These are phyloP conservation scores for Scedosporium minutisporum DNA, from an alignment of 2,329 filamentous ascomycete species.

Conservation along the genomic window DNA sequence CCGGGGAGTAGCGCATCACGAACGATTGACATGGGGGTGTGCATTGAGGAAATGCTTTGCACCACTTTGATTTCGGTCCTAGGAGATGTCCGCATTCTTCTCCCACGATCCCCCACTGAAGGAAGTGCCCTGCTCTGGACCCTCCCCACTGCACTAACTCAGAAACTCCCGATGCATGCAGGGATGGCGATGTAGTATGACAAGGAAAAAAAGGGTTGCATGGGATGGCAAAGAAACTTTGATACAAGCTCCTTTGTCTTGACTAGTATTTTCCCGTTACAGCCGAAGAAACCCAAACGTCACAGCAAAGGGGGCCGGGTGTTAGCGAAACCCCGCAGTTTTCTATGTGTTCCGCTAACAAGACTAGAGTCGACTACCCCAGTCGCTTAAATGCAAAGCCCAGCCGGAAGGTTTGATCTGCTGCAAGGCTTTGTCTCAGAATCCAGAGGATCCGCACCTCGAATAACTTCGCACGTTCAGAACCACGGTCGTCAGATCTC, in stretches of 20 bases:
- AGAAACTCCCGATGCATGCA: constrained; percentile 4
- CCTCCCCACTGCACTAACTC: neutral
- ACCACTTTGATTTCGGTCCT: too few relatives aligned
- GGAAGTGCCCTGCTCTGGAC: too few relatives aligned
- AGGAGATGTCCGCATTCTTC: too few relatives aligned
- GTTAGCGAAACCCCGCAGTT: neutral
- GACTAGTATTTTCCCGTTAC: constrained; percentile 2
- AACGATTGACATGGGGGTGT: neutral
- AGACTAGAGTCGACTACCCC: neutral
- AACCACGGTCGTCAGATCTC: neutral
- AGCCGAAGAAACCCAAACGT: neutral
- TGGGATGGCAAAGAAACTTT: neutral
- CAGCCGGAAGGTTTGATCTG: constrained; percentile 5
- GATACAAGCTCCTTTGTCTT: constrained; percentile 7
- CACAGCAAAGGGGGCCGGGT: neutral
- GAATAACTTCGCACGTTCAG: neutral
- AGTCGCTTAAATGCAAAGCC: constrained; percentile 1
- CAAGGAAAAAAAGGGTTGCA: neutral
- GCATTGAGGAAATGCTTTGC: neutral
- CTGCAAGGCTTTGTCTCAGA: constrained; percentile 4
- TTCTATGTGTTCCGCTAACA: neutral
- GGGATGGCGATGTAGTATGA: neutral
- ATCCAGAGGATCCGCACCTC: neutral
- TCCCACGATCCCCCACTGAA: too few relatives aligned
- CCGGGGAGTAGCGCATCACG: neutral